Evolutionary conservation across 2,329 filamentous ascomycete genomes (phyloP), one percentile per base, ranked within the genome.

Genomic region (Penicillium thymicola): DNA sequence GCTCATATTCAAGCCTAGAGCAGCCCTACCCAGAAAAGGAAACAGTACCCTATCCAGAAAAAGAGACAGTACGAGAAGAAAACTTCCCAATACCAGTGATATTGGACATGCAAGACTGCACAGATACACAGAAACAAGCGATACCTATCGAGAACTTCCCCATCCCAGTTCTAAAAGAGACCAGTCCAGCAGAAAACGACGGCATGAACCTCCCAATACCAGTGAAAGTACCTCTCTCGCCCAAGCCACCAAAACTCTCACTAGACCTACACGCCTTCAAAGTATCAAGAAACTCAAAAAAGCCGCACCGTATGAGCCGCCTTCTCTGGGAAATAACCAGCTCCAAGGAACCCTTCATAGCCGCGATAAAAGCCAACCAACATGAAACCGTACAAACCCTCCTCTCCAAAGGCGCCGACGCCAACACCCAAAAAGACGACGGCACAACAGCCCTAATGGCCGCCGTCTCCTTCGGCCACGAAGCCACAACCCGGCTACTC

Each of bases 31-130:
- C 38, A 57, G 54, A 27, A 49, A 59, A 38, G 43, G 30, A 30
- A 9, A 10, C 13, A 32, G 6, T 49, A 14, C 48, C 37, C 5
- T 32, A 32, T 21, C 9, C 38, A 57, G 54, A 27, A 49, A 59
- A 38, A 48, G 30, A 30, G 13, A 10, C 13, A 32, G 6, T 47
- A 44, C 46, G 38, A 21, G 52, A 47, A 21, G 59, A 61, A 23
- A 40, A 64, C 23, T 44, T 61, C 8, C 59, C 60, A 21, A 59
- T 63, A 4, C 62, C 60, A 7, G 52, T 60, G 11, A 11, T 23
- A 27, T 36, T 50, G 13, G 55, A 60, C 11, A n/a, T 47, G 3
- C 48, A 58, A 37, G 51, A 52, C 30, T 37, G 14, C 9, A 34
- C 37, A 10, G 55, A 57, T 37, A 50, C 47, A 60, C 53, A 32